These are phyloP conservation scores for Termitomyces sp. DNA, from an alignment of 768 basidiomycete species.

Conservation along the genomic window DNA sequence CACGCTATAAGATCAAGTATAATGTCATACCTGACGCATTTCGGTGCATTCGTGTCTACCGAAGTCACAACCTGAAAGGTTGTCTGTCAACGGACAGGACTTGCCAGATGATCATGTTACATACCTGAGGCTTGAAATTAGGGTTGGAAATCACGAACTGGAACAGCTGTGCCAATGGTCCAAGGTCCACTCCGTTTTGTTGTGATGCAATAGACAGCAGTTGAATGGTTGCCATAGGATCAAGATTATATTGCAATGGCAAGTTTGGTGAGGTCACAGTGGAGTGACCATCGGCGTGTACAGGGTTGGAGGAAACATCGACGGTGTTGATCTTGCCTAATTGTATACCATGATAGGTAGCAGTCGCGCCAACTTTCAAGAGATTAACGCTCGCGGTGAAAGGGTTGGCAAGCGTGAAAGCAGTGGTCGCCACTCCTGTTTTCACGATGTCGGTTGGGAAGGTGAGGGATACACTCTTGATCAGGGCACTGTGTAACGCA, in stretches of 20 bases:
- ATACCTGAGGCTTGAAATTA: conserved; percentile 44
- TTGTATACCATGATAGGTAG: conserved; percentile 46
- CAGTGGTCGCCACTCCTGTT: conserved; percentile 52
- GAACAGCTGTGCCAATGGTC: conserved; percentile 51
- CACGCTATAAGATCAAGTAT: neutral
- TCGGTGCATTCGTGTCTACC: conserved; percentile 45
- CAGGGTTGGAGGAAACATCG: conserved; percentile 50
- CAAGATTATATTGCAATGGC: conserved; percentile 58
- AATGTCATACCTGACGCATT: conserved; percentile 48
- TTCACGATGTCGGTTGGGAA: conserved; percentile 59
- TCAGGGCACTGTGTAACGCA: conserved; percentile 55
- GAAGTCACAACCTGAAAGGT: conserved; percentile 43
- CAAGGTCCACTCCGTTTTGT: conserved; percentile 53
- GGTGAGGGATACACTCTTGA: conserved; percentile 46
- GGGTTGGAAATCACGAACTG: conserved; percentile 47
- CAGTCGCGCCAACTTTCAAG: conserved; percentile 46
- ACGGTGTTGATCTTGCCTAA: conserved; percentile 54
- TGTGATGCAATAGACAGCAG: conserved; percentile 46
- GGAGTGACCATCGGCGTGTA: conserved; percentile 54
- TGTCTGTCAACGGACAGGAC: neutral
- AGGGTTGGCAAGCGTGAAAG: conserved; percentile 58
- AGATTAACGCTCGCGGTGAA: conserved; percentile 71
- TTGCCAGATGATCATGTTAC: conserved; percentile 12
- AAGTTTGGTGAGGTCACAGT: conserved; percentile 50
- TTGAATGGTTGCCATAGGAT: conserved; percentile 56